phyloP scores from a whole-genome alignment of 805 yeast genomes.

The Wickerhamiella brachini region DNA sequence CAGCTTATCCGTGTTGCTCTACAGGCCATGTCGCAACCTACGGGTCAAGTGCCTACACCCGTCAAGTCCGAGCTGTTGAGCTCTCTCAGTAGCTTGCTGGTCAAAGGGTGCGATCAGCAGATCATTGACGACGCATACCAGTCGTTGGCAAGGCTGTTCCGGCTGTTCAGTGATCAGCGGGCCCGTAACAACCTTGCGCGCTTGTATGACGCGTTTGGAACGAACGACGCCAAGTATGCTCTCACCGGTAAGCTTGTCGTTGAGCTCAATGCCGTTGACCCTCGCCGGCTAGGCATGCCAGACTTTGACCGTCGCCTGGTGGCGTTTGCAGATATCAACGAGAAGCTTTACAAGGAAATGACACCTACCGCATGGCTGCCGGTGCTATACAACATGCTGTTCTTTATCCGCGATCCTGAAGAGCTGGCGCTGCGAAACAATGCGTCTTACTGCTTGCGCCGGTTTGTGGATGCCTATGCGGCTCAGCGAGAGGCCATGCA shows the following conservation, averaged over 20 bases:
- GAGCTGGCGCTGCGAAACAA: constrained; percentile 73
- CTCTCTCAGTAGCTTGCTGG: constrained; percentile 42
- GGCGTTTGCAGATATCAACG: constrained; percentile 55
- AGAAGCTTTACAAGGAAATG: constrained; percentile 32
- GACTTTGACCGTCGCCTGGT: constrained; percentile 65
- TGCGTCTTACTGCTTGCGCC: constrained; percentile 47
- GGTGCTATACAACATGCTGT: constrained; percentile 51
- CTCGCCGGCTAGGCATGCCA: constrained; percentile 49
- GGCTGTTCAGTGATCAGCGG: constrained; percentile 42
- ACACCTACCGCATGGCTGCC: constrained; percentile 65
- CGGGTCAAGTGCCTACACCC: constrained; percentile 34
- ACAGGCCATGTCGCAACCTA: constrained; percentile 45
- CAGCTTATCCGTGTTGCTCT: constrained; percentile 45
- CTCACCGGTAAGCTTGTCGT: constrained; percentile 39
- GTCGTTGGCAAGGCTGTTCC: constrained; percentile 43
- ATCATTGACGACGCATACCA: constrained; percentile 27
- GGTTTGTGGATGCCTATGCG: constrained; percentile 27
- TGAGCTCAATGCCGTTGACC: constrained; percentile 59
- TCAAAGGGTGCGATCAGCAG: constrained; percentile 19
- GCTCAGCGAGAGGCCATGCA: not conserved
- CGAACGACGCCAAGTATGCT: constrained; percentile 31
- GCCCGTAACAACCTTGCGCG: constrained; percentile 48
- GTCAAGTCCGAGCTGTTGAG: constrained; percentile 45
- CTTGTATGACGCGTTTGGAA: constrained; percentile 47
- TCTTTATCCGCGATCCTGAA: constrained; percentile 57